Percentiles rank a stretch among this genome's conserved stretches.
phyloP scores from a whole-genome alignment of 306 rosid species.

The Hylodesmum podocarpum region DNA sequence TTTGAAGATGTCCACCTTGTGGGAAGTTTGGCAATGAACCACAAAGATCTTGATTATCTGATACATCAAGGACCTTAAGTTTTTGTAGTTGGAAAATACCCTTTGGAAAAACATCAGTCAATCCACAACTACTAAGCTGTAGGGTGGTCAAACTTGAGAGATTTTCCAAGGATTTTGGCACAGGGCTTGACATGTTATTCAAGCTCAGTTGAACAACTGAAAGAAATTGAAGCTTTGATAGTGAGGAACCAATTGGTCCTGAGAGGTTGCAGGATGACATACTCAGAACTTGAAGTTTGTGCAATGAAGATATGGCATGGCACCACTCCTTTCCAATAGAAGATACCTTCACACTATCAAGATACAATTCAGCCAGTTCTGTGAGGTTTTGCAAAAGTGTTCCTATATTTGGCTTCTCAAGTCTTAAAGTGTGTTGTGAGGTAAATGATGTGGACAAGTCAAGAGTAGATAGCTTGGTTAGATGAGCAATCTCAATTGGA shows the following conservation, averaged over 20 bases:
- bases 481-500: conserved; percentile 31
- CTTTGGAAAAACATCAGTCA: conserved; percentile 22
- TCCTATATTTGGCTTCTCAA: conserved; percentile 24
- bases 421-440: neutral
- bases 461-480: conserved; percentile 29
- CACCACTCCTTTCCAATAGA: conserved; percentile 43
- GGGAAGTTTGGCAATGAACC: conserved; percentile 34
- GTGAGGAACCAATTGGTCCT: conserved; percentile 33
- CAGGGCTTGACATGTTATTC: conserved; percentile 19
- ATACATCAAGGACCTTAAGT: conserved; percentile 21
- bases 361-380: conserved; percentile 25
- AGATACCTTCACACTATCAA: conserved; percentile 44
- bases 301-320: conserved; percentile 14
- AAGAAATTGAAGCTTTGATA: neutral
- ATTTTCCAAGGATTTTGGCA: conserved; percentile 25
- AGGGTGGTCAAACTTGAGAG: conserved; percentile 19
- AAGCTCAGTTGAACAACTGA: neutral
- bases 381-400: conserved; percentile 31
- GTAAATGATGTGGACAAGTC: neutral
- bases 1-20: conserved; percentile 15
- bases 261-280: conserved; percentile 29
- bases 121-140: neutral
- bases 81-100: conserved; percentile 17
- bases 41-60: conserved; percentile 8
- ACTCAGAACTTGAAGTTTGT: conserved; percentile 30